Percentiles rank a stretch among this genome's conserved stretches.
Evolutionary conservation across 495 filamentous ascomycete species (phyloP).

Genomic region (Aspergillus biplanus): DNA sequence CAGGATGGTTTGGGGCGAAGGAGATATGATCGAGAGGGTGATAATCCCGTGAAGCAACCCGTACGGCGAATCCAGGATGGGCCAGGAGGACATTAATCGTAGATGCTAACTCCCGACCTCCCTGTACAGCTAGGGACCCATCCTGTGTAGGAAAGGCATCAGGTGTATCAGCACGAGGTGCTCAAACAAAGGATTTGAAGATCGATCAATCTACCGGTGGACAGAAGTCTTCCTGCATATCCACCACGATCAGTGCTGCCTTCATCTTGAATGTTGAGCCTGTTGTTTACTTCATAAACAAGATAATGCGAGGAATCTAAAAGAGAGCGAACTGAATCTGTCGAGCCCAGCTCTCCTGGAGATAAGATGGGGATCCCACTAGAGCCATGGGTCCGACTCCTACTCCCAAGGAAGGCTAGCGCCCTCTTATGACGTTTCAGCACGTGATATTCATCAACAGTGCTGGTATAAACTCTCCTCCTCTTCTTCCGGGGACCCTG

Average conservation of each 20-base stretch:
- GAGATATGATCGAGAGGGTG: constrained; percentile 87
- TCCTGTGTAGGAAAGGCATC: constrained; percentile 50
- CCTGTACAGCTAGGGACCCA: constrained; percentile 78
- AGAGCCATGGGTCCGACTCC: too few relatives aligned
- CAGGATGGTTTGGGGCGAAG: constrained; percentile 78
- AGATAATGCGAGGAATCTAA: not conserved
- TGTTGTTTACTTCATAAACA: not conserved
- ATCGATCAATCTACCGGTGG: constrained; percentile 63
- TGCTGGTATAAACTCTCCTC: too few relatives aligned
- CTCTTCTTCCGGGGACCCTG: too few relatives aligned
- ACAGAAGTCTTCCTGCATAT: constrained; percentile 97
- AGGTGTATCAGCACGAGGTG: constrained; percentile 3
- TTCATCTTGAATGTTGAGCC: constrained; percentile 22
- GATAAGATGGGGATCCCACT: too few relatives aligned
- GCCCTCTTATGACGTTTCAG: too few relatives aligned
- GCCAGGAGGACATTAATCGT: constrained; percentile 76
- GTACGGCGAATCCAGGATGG: constrained; percentile 67
- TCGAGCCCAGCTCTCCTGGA: too few relatives aligned
- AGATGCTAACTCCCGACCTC: constrained; percentile 69
- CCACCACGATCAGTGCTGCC: constrained; percentile 76
- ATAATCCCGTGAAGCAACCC: constrained; percentile 86
- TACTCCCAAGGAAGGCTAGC: too few relatives aligned
- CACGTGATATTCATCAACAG: too few relatives aligned
- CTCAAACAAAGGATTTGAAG: not conserved
- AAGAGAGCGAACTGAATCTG: not conserved